Percentiles rank a stretch among this genome's conserved stretches.
phyloP scores from a whole-genome alignment of 257 asterid species.

The Capsicum rhomboideum region DNA sequence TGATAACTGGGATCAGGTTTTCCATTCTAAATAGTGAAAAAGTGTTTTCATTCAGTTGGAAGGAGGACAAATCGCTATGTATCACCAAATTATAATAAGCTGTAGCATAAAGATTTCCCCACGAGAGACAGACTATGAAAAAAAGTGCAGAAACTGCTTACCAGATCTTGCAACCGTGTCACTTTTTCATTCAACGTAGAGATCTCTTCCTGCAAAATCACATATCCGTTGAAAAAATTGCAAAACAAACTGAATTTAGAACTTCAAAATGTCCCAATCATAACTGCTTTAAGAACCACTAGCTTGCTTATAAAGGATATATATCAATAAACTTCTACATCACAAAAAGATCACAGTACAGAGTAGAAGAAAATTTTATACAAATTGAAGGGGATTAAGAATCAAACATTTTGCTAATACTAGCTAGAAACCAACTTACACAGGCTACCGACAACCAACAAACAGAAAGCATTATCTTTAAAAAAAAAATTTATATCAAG shows the following conservation, averaged over 20 bases:
- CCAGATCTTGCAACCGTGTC: slow-evolving; percentile 47
- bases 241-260: background rate
- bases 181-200: slow-evolving; percentile 59
- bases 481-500: too few relatives aligned
- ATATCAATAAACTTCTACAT: background rate
- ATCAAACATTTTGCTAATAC: background rate
- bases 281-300: background rate
- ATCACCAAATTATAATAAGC: background rate
- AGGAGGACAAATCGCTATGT: background rate
- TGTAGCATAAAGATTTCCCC: background rate
- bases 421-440: background rate
- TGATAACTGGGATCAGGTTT: background rate
- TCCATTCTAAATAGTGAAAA: background rate
- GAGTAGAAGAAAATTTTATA: background rate
- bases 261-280: background rate
- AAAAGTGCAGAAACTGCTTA: slow-evolving; percentile 9
- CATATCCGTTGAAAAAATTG: background rate
- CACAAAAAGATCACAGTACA: background rate
- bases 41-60: background rate
- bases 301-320: background rate
- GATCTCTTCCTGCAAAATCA: slow-evolving; percentile 57
- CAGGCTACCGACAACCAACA: background rate
- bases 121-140: background rate
- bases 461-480: background rate
- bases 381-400: background rate